Conservation (phyloP, 768 basidiomycete genomes). For the Ephemerocybe angulata region DNA sequence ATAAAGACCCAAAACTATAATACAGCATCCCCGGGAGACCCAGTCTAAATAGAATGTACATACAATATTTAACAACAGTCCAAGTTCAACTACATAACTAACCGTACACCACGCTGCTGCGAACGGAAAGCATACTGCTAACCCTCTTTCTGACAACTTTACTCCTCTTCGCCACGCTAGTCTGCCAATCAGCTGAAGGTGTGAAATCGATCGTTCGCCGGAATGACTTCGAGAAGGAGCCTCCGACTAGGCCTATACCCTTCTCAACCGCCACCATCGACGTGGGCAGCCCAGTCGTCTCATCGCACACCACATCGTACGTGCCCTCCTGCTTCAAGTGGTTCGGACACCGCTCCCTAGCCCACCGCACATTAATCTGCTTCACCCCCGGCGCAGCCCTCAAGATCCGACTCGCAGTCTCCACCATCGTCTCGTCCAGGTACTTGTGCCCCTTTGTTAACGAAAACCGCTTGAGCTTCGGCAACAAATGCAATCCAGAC, state of each 20-base stretch:
- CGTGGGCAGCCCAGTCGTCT: constrained; percentile 20
- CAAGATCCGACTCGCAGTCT: constrained; percentile 36
- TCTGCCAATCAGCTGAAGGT: constrained; percentile 13
- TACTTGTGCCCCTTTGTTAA: constrained; percentile 49
- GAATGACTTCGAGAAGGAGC: constrained; percentile 35
- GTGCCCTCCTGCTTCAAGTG: constrained; percentile 47
- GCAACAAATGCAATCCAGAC: constrained; percentile 34
- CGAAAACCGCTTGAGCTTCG: constrained; percentile 41
- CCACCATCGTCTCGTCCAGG: constrained; percentile 42
- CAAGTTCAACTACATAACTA: not conserved
- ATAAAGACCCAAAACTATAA: too few relatives aligned
- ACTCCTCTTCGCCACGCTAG: not conserved
- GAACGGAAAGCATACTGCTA: constrained; percentile 1
- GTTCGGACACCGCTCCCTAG: constrained; percentile 42
- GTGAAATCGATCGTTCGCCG: not conserved
- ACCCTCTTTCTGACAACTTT: constrained; percentile 4
- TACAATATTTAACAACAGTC: not conserved
- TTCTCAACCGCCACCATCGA: constrained; percentile 32
- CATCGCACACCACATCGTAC: constrained; percentile 32
- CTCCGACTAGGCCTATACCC: constrained; percentile 40
- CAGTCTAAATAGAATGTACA: not conserved
- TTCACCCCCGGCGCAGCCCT: constrained; percentile 30
- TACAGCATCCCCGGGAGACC: too few relatives aligned
- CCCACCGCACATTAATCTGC: constrained; percentile 48
- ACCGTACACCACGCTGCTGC: not conserved